Conservation (phyloP, 116 monocot species). For the Papilionanthe hybrid region DNA sequence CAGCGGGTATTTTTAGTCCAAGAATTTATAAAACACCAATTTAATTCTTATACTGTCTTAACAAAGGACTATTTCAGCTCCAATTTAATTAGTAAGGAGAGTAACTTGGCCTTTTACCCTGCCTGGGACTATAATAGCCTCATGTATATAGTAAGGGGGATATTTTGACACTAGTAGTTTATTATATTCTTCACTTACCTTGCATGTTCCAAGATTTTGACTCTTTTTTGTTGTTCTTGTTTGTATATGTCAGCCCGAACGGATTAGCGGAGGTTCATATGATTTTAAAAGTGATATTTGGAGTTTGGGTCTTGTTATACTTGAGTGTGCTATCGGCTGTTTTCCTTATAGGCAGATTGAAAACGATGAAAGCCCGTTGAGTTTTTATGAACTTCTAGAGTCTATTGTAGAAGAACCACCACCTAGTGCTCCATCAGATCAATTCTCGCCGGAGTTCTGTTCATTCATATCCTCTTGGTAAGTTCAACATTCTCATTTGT, state of each 20-base stretch:
- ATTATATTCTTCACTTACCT: background rate
- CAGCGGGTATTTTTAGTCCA: too few species aligned
- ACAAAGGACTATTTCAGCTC: too few species aligned
- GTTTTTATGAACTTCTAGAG: slow-evolving; percentile 91
- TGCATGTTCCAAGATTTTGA: background rate
- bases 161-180: background rate
- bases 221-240: background rate
- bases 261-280: slow-evolving; percentile 84
- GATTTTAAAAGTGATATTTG: slow-evolving; percentile 97
- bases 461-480: slow-evolving; percentile 96
- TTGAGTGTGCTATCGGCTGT: slow-evolving; percentile 92
- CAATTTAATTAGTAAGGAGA: too few species aligned
- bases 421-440: slow-evolving; percentile 87
- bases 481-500: slow-evolving; percentile 2
- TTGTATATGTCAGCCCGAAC: slow-evolving; percentile 58
- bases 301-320: slow-evolving; percentile 94
- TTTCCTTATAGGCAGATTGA: slow-evolving; percentile 80
- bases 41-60: too few species aligned
- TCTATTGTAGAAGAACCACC: slow-evolving; percentile 87
- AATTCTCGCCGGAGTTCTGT: slow-evolving; percentile 97
- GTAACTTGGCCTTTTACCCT: too few species aligned
- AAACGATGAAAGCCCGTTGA: slow-evolving; percentile 61
- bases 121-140: too few species aligned
- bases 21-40: too few species aligned
- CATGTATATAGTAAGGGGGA: too few species aligned